Percentiles rank a stretch among this genome's conserved stretches.
These are phyloP conservation scores for Tremella mesenterica DNA, from an alignment of 768 basidiomycete species.

Conservation along the genomic window DNA sequence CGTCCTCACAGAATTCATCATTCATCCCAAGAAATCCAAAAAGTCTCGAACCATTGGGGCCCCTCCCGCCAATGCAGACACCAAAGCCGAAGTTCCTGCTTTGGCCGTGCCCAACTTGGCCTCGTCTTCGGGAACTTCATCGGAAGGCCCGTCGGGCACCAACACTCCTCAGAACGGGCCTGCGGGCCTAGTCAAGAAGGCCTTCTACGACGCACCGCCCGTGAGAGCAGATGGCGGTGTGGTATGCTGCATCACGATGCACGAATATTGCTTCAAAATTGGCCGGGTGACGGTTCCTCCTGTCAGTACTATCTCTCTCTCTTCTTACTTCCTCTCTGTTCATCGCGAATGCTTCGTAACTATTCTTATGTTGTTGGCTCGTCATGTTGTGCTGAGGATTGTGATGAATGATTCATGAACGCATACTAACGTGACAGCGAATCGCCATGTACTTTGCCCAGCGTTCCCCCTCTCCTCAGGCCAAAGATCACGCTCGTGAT, in stretches of 20 bases:
- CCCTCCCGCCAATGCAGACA: slow-evolving; percentile 9
- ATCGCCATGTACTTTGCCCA: slow-evolving; percentile 24
- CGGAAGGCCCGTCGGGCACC: neutral
- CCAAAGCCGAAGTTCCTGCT: neutral
- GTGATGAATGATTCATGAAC: neutral
- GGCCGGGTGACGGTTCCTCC: slow-evolving; percentile 38
- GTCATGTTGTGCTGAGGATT: too few relatives aligned
- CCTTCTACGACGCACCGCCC: slow-evolving; percentile 2
- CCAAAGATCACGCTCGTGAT: slow-evolving; percentile 16
- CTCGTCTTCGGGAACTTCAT: neutral
- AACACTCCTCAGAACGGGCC: neutral
- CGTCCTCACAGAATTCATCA: slow-evolving; percentile 41
- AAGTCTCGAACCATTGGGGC: neutral
- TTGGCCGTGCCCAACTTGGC: neutral
- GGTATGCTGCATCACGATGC: slow-evolving; percentile 29
- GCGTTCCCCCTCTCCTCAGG: slow-evolving; percentile 14
- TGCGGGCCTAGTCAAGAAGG: slow-evolving; percentile 8
- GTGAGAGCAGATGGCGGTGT: slow-evolving; percentile 30
- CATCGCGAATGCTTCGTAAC: too few relatives aligned
- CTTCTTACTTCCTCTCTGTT: neutral
- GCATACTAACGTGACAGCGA: slow-evolving; percentile 8
- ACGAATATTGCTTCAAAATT: slow-evolving; percentile 36
- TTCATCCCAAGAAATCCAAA: slow-evolving; percentile 35
- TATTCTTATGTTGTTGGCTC: too few relatives aligned
- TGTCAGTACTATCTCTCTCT: slow-evolving; percentile 16